Evolutionary conservation across 2,329 filamentous ascomycete genomes (phyloP).

Genomic region (Exophiala sp.): DNA sequence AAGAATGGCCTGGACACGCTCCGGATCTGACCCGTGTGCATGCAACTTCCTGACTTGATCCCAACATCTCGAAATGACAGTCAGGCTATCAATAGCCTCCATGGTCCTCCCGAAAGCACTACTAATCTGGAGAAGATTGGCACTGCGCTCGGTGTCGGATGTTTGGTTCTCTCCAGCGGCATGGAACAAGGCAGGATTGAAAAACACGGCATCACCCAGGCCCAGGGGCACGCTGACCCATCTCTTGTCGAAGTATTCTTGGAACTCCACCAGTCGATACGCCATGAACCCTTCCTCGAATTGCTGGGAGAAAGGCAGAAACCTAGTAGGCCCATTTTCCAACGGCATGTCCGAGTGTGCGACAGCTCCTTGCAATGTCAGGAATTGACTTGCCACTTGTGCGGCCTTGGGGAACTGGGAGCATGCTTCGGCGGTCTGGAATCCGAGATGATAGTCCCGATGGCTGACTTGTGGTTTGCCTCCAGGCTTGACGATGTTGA

Average conservation of each 20-base stretch:
- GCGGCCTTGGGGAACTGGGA: conserved; percentile 47
- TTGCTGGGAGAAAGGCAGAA: conserved; percentile 56
- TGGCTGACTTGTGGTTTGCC: conserved; percentile 54
- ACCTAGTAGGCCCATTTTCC: conserved; percentile 53
- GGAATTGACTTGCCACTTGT: conserved; percentile 51
- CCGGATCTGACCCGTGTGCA: conserved; percentile 44
- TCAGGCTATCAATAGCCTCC: conserved; percentile 53
- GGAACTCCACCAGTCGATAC: conserved; percentile 50
- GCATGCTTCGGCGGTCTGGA: conserved; percentile 48
- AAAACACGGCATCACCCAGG: conserved; percentile 57
- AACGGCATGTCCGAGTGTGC: conserved; percentile 58
- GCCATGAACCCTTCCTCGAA: conserved; percentile 55
- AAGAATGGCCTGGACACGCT: conserved; percentile 44
- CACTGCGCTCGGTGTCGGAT: conserved; percentile 47
- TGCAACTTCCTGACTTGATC: conserved; percentile 40
- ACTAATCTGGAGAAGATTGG: conserved; percentile 59
- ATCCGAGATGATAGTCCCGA: conserved; percentile 60
- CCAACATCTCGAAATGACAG: conserved; percentile 50
- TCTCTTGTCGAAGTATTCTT: conserved; percentile 48
- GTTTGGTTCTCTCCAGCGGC: conserved; percentile 54
- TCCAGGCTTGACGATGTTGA: conserved; percentile 58
- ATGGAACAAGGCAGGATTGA: conserved; percentile 59
- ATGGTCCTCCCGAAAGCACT: conserved; percentile 59
- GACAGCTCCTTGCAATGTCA: conserved; percentile 59
- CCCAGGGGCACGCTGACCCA: conserved; percentile 50